Conservation (phyloP, 768 basidiomycete genomes). For the Boletus sp. region DNA sequence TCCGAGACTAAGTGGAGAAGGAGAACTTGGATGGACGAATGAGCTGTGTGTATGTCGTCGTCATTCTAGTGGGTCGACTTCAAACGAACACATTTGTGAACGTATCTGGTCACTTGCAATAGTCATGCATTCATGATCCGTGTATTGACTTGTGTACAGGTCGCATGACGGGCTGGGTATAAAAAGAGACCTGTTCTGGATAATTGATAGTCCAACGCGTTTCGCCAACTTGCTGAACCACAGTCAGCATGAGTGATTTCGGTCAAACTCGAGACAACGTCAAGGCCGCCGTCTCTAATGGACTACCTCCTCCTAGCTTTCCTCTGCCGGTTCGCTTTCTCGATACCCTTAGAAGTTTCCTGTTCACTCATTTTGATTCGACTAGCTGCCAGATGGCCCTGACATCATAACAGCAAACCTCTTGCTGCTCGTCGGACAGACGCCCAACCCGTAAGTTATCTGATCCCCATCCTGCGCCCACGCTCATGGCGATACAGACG, state of each 20-base stretch:
- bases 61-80: too few species aligned
- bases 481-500: slow-evolving; percentile 30
- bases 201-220: too few species aligned
- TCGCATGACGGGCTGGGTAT: too few species aligned
- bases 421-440: slow-evolving; percentile 36
- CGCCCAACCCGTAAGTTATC: slow-evolving; percentile 39
- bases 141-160: too few species aligned
- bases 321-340: slow-evolving; percentile 38
- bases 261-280: slow-evolving; percentile 2
- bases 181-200: too few species aligned
- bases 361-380: slow-evolving; percentile 2
- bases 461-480: background rate
- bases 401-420: slow-evolving; percentile 51
- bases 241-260: slow-evolving; percentile 17
- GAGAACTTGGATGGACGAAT: too few species aligned
- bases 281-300: slow-evolving; percentile 38
- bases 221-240: too few species aligned
- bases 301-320: slow-evolving; percentile 37
- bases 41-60: too few species aligned
- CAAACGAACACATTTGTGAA: too few species aligned
- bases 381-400: slow-evolving; percentile 45
- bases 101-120: too few species aligned
- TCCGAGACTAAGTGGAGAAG: too few species aligned
- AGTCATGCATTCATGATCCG: too few species aligned
- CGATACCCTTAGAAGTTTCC: background rate